These are phyloP conservation scores for Primulina huaijiensis DNA, from an alignment of 257 asterid species.

Conservation along the genomic window DNA sequence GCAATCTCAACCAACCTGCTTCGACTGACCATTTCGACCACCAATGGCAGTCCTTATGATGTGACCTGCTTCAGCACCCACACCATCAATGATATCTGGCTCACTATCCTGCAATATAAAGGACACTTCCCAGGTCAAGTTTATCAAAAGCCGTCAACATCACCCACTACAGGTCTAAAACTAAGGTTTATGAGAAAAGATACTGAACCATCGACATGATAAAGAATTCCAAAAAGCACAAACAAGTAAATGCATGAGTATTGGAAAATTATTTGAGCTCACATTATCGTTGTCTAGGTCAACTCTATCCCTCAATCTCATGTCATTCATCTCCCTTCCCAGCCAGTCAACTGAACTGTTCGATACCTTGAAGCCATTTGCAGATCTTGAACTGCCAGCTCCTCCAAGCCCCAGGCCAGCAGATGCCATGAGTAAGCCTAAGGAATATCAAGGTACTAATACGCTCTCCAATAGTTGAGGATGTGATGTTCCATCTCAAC, in stretches of 20 bases:
- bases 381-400: constrained; percentile 69
- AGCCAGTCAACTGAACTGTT: constrained; percentile 97
- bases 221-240: not conserved
- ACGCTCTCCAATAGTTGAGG: constrained; percentile 29
- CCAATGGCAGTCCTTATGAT: constrained; percentile 84
- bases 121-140: constrained; percentile 15
- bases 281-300: constrained; percentile 79
- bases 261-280: constrained; percentile 30
- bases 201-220: not conserved
- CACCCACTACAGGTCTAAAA: constrained; percentile 6
- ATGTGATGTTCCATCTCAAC: constrained; percentile 37
- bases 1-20: constrained; percentile 59
- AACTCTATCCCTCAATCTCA: constrained; percentile 82
- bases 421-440: constrained; percentile 53
- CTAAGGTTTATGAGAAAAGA: not conserved
- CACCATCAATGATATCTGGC: constrained; percentile 86
- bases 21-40: constrained; percentile 90
- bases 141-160: constrained; percentile 18
- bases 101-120: constrained; percentile 80
- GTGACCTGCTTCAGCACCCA: constrained; percentile 95
- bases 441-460: constrained; percentile 27
- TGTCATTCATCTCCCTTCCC: constrained; percentile 91
- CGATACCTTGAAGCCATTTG: constrained; percentile 68
- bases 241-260: constrained; percentile 1
- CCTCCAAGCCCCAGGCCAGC: constrained; percentile 69